These are phyloP conservation scores for Butyriboletus loyo DNA, from an alignment of 768 basidiomycete genomes.

Conservation along the genomic window DNA sequence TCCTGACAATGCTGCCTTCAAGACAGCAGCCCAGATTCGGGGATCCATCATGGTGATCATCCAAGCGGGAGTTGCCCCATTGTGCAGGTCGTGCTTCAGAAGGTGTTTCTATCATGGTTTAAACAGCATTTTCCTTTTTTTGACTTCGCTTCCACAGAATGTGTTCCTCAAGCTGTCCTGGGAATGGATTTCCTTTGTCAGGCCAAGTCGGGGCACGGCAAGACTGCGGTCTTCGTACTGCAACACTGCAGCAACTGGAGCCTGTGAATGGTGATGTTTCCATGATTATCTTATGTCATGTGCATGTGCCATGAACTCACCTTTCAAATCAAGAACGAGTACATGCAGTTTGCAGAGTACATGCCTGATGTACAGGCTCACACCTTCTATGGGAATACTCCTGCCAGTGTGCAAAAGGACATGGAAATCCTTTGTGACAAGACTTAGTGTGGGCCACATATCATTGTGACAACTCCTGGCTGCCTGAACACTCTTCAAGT, in stretches of 20 bases:
- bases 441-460: slow-evolving; percentile 96
- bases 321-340: slow-evolving; percentile 99
- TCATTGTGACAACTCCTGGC: slow-evolving; percentile 97
- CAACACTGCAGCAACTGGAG: slow-evolving; percentile 96
- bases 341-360: slow-evolving; percentile 98
- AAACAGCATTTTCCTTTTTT: background rate
- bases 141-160: slow-evolving; percentile 55
- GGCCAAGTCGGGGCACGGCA: slow-evolving; percentile 98
- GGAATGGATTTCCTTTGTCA: slow-evolving; percentile 99
- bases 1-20: too few relatives aligned
- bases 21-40: too few relatives aligned
- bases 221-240: slow-evolving; percentile 98
- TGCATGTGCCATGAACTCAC: slow-evolving; percentile 98
- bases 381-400: slow-evolving; percentile 97
- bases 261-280: slow-evolving; percentile 98
- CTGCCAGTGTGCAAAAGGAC: slow-evolving; percentile 92
- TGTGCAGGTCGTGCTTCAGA: too few relatives aligned
- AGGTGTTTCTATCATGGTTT: slow-evolving; percentile 53
- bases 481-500: slow-evolving; percentile 94
- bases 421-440: slow-evolving; percentile 93
- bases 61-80: too few relatives aligned
- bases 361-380: slow-evolving; percentile 98
- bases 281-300: slow-evolving; percentile 97
- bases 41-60: too few relatives aligned
- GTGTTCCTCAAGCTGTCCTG: slow-evolving; percentile 98